phyloP scores from a whole-genome alignment of 2,329 filamentous ascomycete genomes.

The Calonectria pseudoreteaudii region DNA sequence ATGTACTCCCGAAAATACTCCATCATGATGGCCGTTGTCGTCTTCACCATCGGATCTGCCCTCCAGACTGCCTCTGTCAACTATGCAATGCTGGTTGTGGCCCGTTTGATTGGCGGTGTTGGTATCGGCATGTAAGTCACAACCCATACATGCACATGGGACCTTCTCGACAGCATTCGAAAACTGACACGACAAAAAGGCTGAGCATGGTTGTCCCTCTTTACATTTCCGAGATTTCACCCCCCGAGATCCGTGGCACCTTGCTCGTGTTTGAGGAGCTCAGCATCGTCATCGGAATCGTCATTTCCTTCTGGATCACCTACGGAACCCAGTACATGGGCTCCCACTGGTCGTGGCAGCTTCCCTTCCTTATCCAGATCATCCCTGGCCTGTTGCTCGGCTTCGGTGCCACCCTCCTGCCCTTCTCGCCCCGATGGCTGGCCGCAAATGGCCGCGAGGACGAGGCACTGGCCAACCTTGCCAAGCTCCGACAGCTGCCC shows the following conservation, averaged over 20 bases:
- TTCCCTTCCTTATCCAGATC: slow-evolving; percentile 46
- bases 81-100: slow-evolving; percentile 56
- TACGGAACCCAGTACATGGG: slow-evolving; percentile 44
- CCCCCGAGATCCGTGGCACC: slow-evolving; percentile 60
- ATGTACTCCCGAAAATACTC: slow-evolving; percentile 47
- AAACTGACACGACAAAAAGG: neutral
- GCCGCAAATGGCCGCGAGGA: slow-evolving; percentile 40
- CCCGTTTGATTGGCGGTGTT: slow-evolving; percentile 56
- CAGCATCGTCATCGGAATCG: slow-evolving; percentile 46
- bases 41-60: slow-evolving; percentile 55
- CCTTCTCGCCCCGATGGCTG: slow-evolving; percentile 45
- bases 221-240: slow-evolving; percentile 60
- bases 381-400: slow-evolving; percentile 41
- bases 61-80: slow-evolving; percentile 56
- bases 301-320: slow-evolving; percentile 48
- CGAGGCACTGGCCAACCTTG: slow-evolving; percentile 38
- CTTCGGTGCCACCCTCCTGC: slow-evolving; percentile 39
- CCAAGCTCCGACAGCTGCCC: slow-evolving; percentile 39
- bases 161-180: neutral
- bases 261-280: slow-evolving; percentile 57
- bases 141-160: neutral
- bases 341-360: slow-evolving; percentile 43
- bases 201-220: slow-evolving; percentile 53
- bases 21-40: slow-evolving; percentile 48
- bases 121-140: slow-evolving; percentile 53